Evolutionary conservation across 306 rosid species (phyloP).

Genomic region (Vicia faba): DNA sequence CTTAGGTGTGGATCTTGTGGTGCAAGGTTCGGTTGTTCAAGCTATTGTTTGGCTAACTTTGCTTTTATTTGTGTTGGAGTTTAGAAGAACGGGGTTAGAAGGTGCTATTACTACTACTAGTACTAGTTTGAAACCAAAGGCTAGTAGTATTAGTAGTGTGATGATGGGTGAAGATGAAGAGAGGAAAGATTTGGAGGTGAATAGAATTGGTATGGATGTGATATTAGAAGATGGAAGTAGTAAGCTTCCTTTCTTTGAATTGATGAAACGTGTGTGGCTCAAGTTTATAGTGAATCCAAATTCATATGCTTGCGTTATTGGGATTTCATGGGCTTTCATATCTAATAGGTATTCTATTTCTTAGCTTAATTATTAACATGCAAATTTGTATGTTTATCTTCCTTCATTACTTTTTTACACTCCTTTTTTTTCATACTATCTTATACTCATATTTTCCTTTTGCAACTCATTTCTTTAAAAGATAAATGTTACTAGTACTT

Average conservation of each 20-base stretch:
- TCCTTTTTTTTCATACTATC: too few species aligned
- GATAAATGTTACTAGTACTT: too few species aligned
- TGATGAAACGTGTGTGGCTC: slow-evolving; percentile 73
- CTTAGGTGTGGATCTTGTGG: slow-evolving; percentile 70
- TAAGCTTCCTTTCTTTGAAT: slow-evolving; percentile 50
- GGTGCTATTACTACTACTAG: slow-evolving; percentile 19
- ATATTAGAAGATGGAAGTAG: slow-evolving; percentile 7
- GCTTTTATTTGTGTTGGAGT: slow-evolving; percentile 74
- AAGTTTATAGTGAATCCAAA: slow-evolving; percentile 80
- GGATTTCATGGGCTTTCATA: slow-evolving; percentile 80
- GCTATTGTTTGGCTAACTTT: slow-evolving; percentile 84
- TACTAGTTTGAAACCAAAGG: slow-evolving; percentile 5
- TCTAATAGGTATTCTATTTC: slow-evolving; percentile 60
- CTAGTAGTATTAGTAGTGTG: neutral
- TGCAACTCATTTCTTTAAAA: too few species aligned
- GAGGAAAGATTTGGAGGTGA: slow-evolving; percentile 61
- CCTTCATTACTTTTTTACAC: too few species aligned
- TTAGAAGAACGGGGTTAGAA: slow-evolving; percentile 55
- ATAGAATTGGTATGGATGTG: neutral
- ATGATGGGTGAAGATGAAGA: slow-evolving; percentile 13
- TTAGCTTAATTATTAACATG: too few species aligned
- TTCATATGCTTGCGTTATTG: slow-evolving; percentile 75
- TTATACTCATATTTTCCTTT: too few species aligned
- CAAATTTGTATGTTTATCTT: too few species aligned
- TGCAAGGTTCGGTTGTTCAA: slow-evolving; percentile 75